Evolutionary conservation across 805 yeast genomes (phyloP).

Genomic region (Candida silvicultrix): DNA sequence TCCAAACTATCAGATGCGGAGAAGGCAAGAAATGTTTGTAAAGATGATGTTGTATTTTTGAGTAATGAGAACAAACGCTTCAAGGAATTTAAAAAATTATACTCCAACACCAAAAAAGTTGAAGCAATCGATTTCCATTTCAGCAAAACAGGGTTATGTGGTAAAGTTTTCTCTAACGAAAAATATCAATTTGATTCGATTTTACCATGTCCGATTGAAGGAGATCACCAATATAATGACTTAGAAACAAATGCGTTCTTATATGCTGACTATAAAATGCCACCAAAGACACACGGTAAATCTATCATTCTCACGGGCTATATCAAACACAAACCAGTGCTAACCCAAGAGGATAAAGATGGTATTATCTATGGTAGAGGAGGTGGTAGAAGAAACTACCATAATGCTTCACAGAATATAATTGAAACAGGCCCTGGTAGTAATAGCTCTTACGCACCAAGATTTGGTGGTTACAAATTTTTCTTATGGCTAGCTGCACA

Average conservation of each 20-base stretch:
- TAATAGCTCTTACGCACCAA: constrained; percentile 34
- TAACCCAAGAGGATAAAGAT: constrained; percentile 67
- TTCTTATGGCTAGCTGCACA: constrained; percentile 23
- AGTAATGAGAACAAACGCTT: constrained; percentile 51
- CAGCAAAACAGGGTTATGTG: constrained; percentile 52
- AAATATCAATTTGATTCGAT: constrained; percentile 26
- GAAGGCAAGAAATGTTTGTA: constrained; percentile 58
- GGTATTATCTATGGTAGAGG: constrained; percentile 44
- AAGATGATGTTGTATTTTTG: constrained; percentile 62
- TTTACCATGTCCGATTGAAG: constrained; percentile 28
- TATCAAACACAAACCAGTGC: constrained; percentile 51
- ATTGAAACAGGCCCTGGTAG: constrained; percentile 44
- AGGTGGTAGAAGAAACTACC: constrained; percentile 26
- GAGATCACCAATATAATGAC: constrained; percentile 27
- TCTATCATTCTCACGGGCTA: constrained; percentile 82
- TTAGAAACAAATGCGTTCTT: constrained; percentile 35
- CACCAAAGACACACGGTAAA: constrained; percentile 53
- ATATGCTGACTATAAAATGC: constrained; percentile 52
- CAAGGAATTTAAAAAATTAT: constrained; percentile 24
- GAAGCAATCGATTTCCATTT: constrained; percentile 36
- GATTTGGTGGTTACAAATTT: constrained; percentile 46
- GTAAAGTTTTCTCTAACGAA: constrained; percentile 35
- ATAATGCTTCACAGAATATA: constrained; percentile 30
- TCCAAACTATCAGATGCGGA: constrained; percentile 62
- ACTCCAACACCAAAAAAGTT: constrained; percentile 10